phyloP scores from a whole-genome alignment of 83 land plant genomes.

The Picea abies region DNA sequence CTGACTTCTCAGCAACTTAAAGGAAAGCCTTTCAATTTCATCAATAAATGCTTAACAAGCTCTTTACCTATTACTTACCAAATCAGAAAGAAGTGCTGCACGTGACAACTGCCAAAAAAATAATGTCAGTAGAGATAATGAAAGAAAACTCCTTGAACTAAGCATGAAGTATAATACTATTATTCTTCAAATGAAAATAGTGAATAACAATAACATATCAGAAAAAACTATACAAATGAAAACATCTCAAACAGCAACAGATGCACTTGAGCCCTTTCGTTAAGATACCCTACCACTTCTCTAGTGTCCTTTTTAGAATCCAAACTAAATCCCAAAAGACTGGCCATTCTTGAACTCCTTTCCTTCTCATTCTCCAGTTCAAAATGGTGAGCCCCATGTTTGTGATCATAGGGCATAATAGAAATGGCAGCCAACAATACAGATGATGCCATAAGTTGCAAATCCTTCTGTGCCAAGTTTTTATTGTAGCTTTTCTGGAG shows the following conservation, averaged over 20 bases:
- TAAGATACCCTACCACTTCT: constrained; percentile 70
- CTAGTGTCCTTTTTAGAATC: constrained; percentile 73
- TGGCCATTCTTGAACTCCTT: constrained; percentile 80
- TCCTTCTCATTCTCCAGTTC: constrained; percentile 98
- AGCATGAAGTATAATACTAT: neutral
- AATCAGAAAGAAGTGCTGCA: constrained; percentile 73
- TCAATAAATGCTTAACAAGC: neutral
- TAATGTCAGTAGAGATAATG: neutral
- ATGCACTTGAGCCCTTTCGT: neutral
- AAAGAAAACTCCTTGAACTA: neutral
- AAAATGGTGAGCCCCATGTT: constrained; percentile 81
- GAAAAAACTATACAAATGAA: neutral
- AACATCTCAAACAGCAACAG: neutral
- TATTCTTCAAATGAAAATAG: constrained; percentile 3
- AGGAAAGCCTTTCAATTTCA: neutral
- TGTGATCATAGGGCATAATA: constrained; percentile 75
- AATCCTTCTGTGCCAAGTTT: constrained; percentile 85
- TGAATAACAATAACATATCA: neutral
- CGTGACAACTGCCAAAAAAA: constrained; percentile 79
- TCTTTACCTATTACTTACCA: constrained; percentile 60
- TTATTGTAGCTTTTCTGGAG: constrained; percentile 90
- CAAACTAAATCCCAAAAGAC: constrained; percentile 73
- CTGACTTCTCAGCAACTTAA: neutral
- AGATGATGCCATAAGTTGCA: constrained; percentile 94
- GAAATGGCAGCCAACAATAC: constrained; percentile 90